These are phyloP conservation scores for Liquidambar formosana DNA, from an alignment of 164 flowering plant genomes.

Conservation along the genomic window DNA sequence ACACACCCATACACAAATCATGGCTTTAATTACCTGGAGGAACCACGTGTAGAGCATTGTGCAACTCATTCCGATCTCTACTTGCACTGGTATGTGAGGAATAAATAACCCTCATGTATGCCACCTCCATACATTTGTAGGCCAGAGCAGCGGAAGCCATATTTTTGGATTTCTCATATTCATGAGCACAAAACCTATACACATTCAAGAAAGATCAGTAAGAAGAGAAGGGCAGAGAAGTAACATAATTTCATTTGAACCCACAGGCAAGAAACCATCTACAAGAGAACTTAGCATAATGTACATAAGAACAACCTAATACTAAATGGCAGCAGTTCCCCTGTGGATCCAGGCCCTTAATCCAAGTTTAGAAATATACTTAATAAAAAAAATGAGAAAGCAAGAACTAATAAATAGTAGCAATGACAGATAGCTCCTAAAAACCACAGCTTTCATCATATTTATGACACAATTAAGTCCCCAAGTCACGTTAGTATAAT, in stretches of 20 bases:
- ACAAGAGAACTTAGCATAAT: neutral
- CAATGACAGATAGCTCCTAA: too few relatives aligned
- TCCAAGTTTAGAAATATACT: too few relatives aligned
- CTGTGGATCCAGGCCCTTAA: too few relatives aligned
- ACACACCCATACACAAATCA: neutral
- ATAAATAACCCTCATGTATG: conserved; percentile 78
- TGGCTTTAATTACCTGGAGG: conserved; percentile 58
- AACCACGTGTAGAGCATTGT: conserved; percentile 48
- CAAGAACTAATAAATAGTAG: too few relatives aligned
- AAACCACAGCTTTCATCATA: too few relatives aligned
- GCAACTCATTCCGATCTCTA: conserved; percentile 72
- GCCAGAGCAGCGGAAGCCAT: conserved; percentile 93
- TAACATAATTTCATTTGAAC: neutral
- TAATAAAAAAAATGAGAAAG: too few relatives aligned
- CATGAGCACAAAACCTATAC: conserved; percentile 77
- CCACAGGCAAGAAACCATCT: neutral
- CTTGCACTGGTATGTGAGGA: conserved; percentile 44
- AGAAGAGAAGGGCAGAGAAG: neutral
- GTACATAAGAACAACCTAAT: too few relatives aligned
- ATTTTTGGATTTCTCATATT: conserved; percentile 70
- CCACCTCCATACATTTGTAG: conserved; percentile 92
- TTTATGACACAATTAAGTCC: too few relatives aligned
- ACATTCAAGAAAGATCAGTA: conserved; percentile 5
- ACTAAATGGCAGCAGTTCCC: too few relatives aligned
- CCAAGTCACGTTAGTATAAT: too few relatives aligned